Evolutionary conservation across 148 eudicot genomes (phyloP).

Genomic region (Rhododendron vialii): DNA sequence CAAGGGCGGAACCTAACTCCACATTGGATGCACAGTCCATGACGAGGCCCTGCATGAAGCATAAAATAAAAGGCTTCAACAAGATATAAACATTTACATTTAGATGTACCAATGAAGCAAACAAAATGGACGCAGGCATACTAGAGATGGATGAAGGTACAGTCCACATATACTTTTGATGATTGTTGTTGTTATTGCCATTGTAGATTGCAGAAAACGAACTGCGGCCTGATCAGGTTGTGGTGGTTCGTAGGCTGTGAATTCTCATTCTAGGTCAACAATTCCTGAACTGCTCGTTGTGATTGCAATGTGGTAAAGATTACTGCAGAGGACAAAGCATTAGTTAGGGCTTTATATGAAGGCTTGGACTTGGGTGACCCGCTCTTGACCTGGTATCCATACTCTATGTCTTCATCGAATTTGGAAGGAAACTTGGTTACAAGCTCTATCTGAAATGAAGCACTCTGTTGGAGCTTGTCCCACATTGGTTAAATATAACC

Average conservation of each 20-base stretch:
- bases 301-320: background rate
- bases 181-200: background rate
- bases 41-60: slow-evolving; percentile 12
- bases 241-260: background rate
- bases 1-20: slow-evolving; percentile 51
- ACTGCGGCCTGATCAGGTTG: background rate
- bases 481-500: too few relatives aligned
- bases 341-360: background rate
- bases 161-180: background rate
- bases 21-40: slow-evolving; percentile 21
- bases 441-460: too few relatives aligned
- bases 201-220: background rate
- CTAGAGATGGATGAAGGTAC: background rate
- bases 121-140: background rate
- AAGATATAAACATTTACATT: background rate
- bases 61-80: background rate
- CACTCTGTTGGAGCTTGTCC: too few relatives aligned
- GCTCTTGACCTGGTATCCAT: too few relatives aligned
- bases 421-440: too few relatives aligned
- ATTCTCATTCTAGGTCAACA: slow-evolving; percentile 6
- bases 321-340: background rate
- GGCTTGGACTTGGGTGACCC: too few relatives aligned
- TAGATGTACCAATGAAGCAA: background rate
- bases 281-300: too few relatives aligned
- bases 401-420: too few relatives aligned